Percentiles rank a stretch among this genome's conserved stretches.
Conservation (phyloP, 2,329 filamentous ascomycete genomes). For the Aspergillus calidoustus region DNA sequence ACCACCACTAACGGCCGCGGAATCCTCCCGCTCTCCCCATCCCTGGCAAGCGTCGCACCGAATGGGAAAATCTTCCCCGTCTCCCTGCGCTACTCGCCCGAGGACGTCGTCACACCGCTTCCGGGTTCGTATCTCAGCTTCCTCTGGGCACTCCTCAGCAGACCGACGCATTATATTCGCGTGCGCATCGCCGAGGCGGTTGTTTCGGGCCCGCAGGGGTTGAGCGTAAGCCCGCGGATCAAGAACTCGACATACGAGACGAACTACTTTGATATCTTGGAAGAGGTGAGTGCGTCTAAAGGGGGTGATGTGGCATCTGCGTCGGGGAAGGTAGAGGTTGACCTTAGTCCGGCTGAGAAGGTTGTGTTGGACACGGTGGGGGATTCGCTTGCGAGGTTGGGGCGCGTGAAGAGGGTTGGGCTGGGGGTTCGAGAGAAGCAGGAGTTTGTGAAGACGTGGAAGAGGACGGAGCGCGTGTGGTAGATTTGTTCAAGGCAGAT, state of each 20-base stretch:
- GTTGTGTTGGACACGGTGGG: constrained; percentile 76
- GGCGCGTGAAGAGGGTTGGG: constrained; percentile 85
- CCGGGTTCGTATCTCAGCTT: constrained; percentile 75
- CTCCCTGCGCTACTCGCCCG: constrained; percentile 84
- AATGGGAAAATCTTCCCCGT: constrained; percentile 84
- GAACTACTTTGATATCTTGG: constrained; percentile 53
- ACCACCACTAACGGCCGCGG: constrained; percentile 92
- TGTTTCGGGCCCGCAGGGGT: constrained; percentile 32
- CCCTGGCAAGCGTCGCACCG: constrained; percentile 69
- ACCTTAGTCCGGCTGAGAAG: constrained; percentile 62
- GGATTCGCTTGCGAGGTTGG: constrained; percentile 84
- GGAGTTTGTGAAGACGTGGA: constrained; percentile 77
- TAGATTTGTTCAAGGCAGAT: constrained; percentile 16
- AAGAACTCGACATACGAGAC: constrained; percentile 45
- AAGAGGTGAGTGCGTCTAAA: constrained; percentile 37
- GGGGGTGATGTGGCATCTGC: not conserved
- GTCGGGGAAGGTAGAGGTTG: constrained; percentile 28
- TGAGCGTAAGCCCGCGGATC: not conserved
- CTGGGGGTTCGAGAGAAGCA: constrained; percentile 82
- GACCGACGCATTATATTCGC: constrained; percentile 85
- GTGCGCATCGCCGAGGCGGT: constrained; percentile 85
- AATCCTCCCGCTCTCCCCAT: constrained; percentile 81
- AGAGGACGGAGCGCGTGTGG: constrained; percentile 43
- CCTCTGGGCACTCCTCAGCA: constrained; percentile 82
- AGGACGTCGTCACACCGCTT: constrained; percentile 88